Evolutionary conservation across 352 stramenopile genomes (phyloP).

Genomic region (Peronospora destructor): DNA sequence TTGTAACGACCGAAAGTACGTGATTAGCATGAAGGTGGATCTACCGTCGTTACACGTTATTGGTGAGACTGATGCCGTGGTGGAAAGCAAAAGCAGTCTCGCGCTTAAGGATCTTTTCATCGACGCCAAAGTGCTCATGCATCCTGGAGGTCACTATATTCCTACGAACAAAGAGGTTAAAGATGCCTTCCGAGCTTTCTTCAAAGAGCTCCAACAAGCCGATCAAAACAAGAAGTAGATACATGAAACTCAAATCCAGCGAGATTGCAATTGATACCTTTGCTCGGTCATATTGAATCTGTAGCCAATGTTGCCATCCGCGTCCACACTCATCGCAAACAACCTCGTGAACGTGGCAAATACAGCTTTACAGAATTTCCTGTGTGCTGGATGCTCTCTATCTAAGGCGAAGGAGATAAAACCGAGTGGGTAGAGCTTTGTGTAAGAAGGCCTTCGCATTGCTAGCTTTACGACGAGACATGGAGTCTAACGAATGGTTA

Average conservation of each 20-base stretch:
- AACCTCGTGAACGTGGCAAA: slow-evolving; percentile 23
- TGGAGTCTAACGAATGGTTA: slow-evolving; percentile 35
- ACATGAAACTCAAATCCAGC: slow-evolving; percentile 8
- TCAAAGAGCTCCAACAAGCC: slow-evolving; percentile 39
- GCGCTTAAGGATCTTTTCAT: slow-evolving; percentile 48
- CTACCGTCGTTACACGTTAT: slow-evolving; percentile 79
- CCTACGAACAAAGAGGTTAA: slow-evolving; percentile 81
- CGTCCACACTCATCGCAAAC: slow-evolving; percentile 27
- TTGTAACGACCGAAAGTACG: slow-evolving; percentile 38
- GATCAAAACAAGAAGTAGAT: slow-evolving; percentile 15
- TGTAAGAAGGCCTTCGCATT: slow-evolving; percentile 73
- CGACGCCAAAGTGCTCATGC: slow-evolving; percentile 46
- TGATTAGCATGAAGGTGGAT: slow-evolving; percentile 35
- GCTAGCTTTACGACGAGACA: slow-evolving; percentile 27
- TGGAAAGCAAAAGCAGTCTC: slow-evolving; percentile 50
- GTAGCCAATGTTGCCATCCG: slow-evolving; percentile 10
- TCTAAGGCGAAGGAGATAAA: slow-evolving; percentile 27
- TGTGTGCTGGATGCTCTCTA: too few species aligned
- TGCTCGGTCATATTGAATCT: too few species aligned
- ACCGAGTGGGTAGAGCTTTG: slow-evolving; percentile 34
- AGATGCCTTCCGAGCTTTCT: slow-evolving; percentile 61
- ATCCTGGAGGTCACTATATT: slow-evolving; percentile 79
- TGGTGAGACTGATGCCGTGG: slow-evolving; percentile 67
- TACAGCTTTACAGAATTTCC: slow-evolving; percentile 21
- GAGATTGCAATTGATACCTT: too few species aligned